Evolutionary conservation across 139 green algal genomes (phyloP).

Genomic region (Auxenochlorella pyrenoidosa): DNA sequence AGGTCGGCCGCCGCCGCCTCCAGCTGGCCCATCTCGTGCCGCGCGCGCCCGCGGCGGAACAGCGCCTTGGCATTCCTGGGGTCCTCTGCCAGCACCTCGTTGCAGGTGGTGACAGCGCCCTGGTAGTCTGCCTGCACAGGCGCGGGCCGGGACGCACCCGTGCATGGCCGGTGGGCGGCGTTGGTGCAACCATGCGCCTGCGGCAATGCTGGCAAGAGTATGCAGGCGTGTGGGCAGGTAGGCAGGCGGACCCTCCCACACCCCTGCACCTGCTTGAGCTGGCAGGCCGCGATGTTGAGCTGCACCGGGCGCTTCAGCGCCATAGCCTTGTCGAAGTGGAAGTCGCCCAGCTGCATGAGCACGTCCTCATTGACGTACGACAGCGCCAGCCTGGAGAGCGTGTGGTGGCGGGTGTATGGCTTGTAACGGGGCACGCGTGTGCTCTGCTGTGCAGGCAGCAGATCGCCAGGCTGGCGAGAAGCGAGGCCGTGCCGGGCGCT

Average conservation of each 20-base stretch:
- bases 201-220: too few relatives aligned
- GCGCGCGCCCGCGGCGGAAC: constrained; percentile 75
- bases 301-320: constrained; percentile 56
- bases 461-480: too few relatives aligned
- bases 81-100: constrained; percentile 34
- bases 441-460: too few relatives aligned
- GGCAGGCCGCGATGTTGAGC: constrained; percentile 76
- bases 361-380: constrained; percentile 86
- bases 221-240: too few relatives aligned
- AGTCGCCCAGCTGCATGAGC: constrained; percentile 82
- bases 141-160: too few relatives aligned
- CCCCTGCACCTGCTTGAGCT: constrained; percentile 46
- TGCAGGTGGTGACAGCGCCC: constrained; percentile 63
- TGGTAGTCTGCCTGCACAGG: constrained; percentile 53
- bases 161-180: too few relatives aligned
- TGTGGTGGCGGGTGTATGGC: background rate
- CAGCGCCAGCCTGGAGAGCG: constrained; percentile 56
- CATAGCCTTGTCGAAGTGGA: constrained; percentile 68
- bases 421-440: too few relatives aligned
- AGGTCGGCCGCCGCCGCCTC: constrained; percentile 72
- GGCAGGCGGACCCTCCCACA: too few relatives aligned
- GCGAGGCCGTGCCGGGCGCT: too few relatives aligned
- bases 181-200: too few relatives aligned
- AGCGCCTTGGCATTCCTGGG: constrained; percentile 72
- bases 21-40: constrained; percentile 60